Percentiles rank a stretch among this genome's conserved stretches.
These are phyloP conservation scores for Fusarium avenaceum DNA, from an alignment of 2,329 filamentous ascomycete genomes.

Conservation along the genomic window DNA sequence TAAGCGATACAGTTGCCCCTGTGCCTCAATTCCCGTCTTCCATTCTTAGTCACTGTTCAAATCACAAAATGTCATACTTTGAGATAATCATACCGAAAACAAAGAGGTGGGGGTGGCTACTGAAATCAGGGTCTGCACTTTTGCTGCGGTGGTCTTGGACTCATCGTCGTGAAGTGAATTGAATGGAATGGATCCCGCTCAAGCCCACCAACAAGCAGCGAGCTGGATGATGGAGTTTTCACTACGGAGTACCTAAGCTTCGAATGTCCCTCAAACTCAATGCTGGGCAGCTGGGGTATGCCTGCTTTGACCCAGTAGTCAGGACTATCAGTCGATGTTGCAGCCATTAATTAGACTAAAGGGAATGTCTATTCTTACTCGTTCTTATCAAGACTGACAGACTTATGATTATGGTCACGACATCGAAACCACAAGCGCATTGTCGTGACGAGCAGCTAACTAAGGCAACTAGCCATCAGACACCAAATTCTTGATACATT, in stretches of 20 bases:
- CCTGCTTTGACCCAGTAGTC: constrained; percentile 33
- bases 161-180: constrained; percentile 22
- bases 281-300: constrained; percentile 41
- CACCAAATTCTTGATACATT: constrained; percentile 4
- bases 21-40: constrained; percentile 3
- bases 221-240: constrained; percentile 39
- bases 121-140: constrained; percentile 24
- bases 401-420: constrained; percentile 8
- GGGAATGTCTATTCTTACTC: constrained; percentile 25
- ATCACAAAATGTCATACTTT: constrained; percentile 8
- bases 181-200: constrained; percentile 36
- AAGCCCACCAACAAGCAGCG: constrained; percentile 36
- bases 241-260: constrained; percentile 28
- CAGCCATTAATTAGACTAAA: background rate
- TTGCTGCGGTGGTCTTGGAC: constrained; percentile 29
- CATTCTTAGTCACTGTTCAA: constrained; percentile 13
- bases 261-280: constrained; percentile 15
- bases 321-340: constrained; percentile 26
- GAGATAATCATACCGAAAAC: constrained; percentile 30
- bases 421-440: constrained; percentile 9
- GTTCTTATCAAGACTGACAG: background rate
- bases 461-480: constrained; percentile 1
- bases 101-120: constrained; percentile 34
- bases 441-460: background rate
- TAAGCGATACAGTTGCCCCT: constrained; percentile 14